Evolutionary conservation across 305 asterid species (phyloP).

Genomic region (Stenogyne calaminthoides): DNA sequence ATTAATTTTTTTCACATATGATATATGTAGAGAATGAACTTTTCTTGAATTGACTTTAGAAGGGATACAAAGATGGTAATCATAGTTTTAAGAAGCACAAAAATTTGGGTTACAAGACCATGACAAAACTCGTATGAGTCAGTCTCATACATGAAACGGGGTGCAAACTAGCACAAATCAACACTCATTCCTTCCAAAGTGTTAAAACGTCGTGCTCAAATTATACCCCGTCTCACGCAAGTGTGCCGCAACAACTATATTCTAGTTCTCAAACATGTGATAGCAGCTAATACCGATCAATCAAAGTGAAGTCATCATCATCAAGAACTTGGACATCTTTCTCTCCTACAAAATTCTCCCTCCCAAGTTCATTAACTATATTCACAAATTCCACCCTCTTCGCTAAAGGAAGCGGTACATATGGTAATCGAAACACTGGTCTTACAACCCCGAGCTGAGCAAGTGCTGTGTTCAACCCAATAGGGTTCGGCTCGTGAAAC

Average conservation of each 20-base stretch:
- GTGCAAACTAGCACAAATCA: too few species aligned
- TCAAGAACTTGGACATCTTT: conserved; percentile 65
- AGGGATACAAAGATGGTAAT: neutral
- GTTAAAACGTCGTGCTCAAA: too few species aligned
- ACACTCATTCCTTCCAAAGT: too few species aligned
- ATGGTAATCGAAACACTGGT: conserved; percentile 78
- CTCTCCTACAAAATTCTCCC: conserved; percentile 75
- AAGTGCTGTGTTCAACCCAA: conserved; percentile 75
- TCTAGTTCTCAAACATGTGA: neutral
- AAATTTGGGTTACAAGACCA: neutral
- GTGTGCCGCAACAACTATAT: neutral
- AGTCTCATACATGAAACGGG: too few species aligned
- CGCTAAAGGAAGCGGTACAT: conserved; percentile 61
- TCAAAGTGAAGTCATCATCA: conserved; percentile 70
- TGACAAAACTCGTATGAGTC: neutral
- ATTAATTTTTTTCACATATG: too few species aligned
- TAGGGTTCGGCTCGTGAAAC: conserved; percentile 75
- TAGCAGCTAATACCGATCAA: conserved; percentile 64
- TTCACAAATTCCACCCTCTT: conserved; percentile 78
- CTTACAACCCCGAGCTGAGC: conserved; percentile 90
- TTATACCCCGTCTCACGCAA: too few species aligned
- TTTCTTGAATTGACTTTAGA: neutral
- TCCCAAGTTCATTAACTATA: conserved; percentile 66
- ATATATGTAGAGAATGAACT: neutral
- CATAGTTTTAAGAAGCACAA: conserved; percentile 18